These are phyloP conservation scores for Penstemon barbatus DNA, from an alignment of 257 asterid species.

Conservation along the genomic window DNA sequence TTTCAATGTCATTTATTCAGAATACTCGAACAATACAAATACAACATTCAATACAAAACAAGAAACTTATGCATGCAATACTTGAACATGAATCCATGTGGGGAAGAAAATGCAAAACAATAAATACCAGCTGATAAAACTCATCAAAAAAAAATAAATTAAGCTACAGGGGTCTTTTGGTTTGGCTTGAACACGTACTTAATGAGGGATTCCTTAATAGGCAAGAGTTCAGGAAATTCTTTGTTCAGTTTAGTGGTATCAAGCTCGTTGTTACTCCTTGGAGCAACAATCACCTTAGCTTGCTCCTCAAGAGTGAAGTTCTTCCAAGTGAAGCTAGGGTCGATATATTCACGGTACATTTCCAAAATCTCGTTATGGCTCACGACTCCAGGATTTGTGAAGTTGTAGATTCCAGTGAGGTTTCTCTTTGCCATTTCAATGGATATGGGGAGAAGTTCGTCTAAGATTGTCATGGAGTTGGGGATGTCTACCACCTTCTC, in stretches of 20 bases:
- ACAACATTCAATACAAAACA: conserved; percentile 23
- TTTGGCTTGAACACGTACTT: conserved; percentile 71
- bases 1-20: too few species aligned
- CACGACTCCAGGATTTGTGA: conserved; percentile 85
- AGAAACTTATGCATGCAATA: conserved; percentile 21
- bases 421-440: conserved; percentile 44
- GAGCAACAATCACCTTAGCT: conserved; percentile 85
- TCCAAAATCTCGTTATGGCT: conserved; percentile 81
- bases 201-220: conserved; percentile 74
- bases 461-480: conserved; percentile 84
- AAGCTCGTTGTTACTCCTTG: conserved; percentile 77
- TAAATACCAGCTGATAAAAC: conserved; percentile 16
- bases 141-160: conserved; percentile 26
- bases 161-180: conserved; percentile 55
- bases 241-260: conserved; percentile 61
- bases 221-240: conserved; percentile 65
- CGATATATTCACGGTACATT: conserved; percentile 67
- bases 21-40: conserved; percentile 21
- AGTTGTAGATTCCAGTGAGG: conserved; percentile 69
- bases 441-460: conserved; percentile 82
- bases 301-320: conserved; percentile 85
- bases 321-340: conserved; percentile 63
- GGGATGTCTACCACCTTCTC: conserved; percentile 79
- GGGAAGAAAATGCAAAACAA: conserved; percentile 7
- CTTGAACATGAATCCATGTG: conserved; percentile 8